Evolutionary conservation across 495 filamentous ascomycete species (phyloP).

Genomic region (Aspergillus egyptiacus): DNA sequence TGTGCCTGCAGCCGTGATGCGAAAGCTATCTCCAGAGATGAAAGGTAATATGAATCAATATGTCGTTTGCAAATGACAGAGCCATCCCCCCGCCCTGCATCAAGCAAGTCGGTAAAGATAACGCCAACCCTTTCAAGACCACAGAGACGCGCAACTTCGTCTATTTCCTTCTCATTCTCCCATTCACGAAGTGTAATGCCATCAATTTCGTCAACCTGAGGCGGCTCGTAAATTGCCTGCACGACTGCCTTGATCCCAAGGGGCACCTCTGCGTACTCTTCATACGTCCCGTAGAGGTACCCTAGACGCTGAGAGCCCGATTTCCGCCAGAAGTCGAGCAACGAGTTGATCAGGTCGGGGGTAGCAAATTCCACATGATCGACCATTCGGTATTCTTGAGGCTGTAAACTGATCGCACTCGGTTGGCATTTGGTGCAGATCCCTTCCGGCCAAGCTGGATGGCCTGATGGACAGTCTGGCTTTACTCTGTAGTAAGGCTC

Average conservation of each 20-base stretch:
- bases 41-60: conserved; percentile 89
- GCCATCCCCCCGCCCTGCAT: conserved; percentile 73
- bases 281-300: conserved; percentile 85
- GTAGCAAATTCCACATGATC: conserved; percentile 96
- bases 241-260: conserved; percentile 94
- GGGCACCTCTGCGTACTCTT: conserved; percentile 88
- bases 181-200: conserved; percentile 83
- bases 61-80: conserved; percentile 92
- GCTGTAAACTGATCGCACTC: conserved; percentile 91
- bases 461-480: conserved; percentile 84
- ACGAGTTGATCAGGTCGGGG: conserved; percentile 71
- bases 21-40: conserved; percentile 87
- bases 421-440: conserved; percentile 99
- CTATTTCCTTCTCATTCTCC: conserved; percentile 78
- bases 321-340: conserved; percentile 86
- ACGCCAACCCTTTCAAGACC: conserved; percentile 87
- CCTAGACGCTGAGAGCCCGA: conserved; percentile 77
- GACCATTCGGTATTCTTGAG: conserved; percentile 93
- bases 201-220: conserved; percentile 85
- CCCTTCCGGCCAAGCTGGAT: conserved; percentile 91
- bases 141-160: conserved; percentile 76
- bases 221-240: conserved; percentile 95
- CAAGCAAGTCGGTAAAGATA: conserved; percentile 90
- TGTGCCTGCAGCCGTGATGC: conserved; percentile 80
- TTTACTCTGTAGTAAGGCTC: conserved; percentile 92